phyloP scores from a whole-genome alignment of 495 filamentous ascomycete species.

The Neurospora sp. region DNA sequence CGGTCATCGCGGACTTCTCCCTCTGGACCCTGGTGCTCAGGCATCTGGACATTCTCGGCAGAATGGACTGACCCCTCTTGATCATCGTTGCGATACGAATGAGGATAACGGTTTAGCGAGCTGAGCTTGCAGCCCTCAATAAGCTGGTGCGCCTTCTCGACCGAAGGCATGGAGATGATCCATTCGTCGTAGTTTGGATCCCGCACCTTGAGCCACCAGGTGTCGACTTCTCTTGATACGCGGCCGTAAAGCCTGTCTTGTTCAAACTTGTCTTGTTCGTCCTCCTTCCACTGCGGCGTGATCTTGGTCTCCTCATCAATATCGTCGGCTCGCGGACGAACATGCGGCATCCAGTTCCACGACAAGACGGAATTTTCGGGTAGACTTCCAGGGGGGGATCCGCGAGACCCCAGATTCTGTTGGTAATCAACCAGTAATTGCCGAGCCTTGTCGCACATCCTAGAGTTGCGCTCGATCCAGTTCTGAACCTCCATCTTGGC shows the following conservation, averaged over 20 bases:
- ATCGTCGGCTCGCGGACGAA: constrained; percentile 21
- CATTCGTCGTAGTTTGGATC: constrained; percentile 44
- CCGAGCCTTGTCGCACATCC: constrained; percentile 32
- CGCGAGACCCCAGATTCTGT: constrained; percentile 13
- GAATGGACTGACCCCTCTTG: constrained; percentile 47
- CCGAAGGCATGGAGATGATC: constrained; percentile 40
- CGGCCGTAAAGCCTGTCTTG: constrained; percentile 42
- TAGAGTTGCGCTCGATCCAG: constrained; percentile 45
- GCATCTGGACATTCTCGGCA: constrained; percentile 22
- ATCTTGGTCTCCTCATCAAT: constrained; percentile 22
- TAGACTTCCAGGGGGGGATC: constrained; percentile 25
- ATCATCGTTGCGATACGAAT: constrained; percentile 48
- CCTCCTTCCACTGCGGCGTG: constrained; percentile 31
- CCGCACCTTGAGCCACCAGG: constrained; percentile 45
- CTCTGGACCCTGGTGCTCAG: constrained; percentile 39
- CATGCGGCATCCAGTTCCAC: constrained; percentile 33
- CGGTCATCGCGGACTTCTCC: constrained; percentile 33
- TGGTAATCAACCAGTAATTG: constrained; percentile 31
- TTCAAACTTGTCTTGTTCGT: constrained; percentile 37
- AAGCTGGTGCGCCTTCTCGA: constrained; percentile 39
- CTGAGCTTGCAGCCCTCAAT: constrained; percentile 39
- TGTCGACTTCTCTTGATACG: constrained; percentile 46
- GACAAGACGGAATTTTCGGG: constrained; percentile 24
- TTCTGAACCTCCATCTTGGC: constrained; percentile 33
- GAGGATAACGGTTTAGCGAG: constrained; percentile 37